Base-by-base conservation (phyloP, 2,329 filamentous ascomycete genomes). In the Helicocarpus griseus region DNA sequence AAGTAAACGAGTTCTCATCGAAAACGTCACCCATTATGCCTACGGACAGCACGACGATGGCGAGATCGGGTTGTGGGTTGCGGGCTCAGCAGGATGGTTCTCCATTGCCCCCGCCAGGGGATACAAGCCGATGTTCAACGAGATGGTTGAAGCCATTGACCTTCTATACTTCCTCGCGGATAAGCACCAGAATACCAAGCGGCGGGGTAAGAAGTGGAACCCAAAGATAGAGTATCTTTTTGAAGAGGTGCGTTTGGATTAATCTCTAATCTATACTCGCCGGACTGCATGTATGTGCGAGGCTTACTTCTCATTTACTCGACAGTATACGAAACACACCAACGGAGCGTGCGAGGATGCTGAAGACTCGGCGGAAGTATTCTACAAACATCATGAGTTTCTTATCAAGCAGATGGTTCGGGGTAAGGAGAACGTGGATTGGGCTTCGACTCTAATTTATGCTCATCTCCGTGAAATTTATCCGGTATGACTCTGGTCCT, bases 81-180 rank as follows among this genome's bases (percentile, higher is more conserved):
- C 78, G 46, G 81, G 81, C 31, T 69, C 74, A 55, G 78, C 80
- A 36, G 81, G 81, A 50, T 84, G 81, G 80, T 83, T 79, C 60
- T 73, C 75, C 49, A 72, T 85, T 44, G 68, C 69, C 28, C 79
- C 81, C 2, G 68, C 74, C 38, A 69, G 72, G 56, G 69, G 70
- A 1, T 85, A 82, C 62, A 66, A 72, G 54, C 62, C 67, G 1
- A 73, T 75, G 35, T 82, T 75, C 63, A 70, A 75, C 44, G 72
- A 77, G 21, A 82, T 83, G 69, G 67, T 77, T 2, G 74, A 81
- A 62, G 79, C 78, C 1, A 75, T 84, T 33, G 73, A 79, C 56
- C 60, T 82, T 53, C 67, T 83, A 7, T 83, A 83, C 61, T 83
- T 81, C 60, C 63, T 82, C 45, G 76, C 75, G n/a, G 81, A 84